A percentile compares a stretch with the other conserved stretches of the same genome.
Evolutionary conservation across 169 alveolate genomes (phyloP).

Genomic region (Fabrea salina): DNA sequence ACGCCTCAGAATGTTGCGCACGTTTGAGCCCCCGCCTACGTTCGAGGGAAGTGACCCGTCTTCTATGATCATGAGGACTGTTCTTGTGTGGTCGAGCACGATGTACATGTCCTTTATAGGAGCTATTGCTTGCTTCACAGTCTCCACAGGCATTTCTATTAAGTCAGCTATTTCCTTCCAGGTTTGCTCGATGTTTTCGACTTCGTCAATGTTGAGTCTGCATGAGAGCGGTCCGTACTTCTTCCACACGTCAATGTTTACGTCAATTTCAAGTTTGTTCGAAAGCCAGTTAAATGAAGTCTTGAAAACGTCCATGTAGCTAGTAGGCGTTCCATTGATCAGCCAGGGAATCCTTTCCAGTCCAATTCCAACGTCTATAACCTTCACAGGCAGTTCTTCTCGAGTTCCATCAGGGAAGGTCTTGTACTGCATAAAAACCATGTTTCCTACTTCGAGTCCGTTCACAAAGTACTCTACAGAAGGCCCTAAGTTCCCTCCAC

Average conservation of each 20-base stretch:
- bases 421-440: slow-evolving; percentile 85
- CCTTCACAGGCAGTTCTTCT: slow-evolving; percentile 81
- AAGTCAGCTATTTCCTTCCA: slow-evolving; percentile 71
- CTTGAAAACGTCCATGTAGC: slow-evolving; percentile 78
- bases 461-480: slow-evolving; percentile 81
- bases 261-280: slow-evolving; percentile 52
- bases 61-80: slow-evolving; percentile 72
- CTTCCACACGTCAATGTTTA: slow-evolving; percentile 77
- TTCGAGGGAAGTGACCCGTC: slow-evolving; percentile 85
- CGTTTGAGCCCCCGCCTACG: slow-evolving; percentile 88
- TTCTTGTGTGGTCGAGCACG: slow-evolving; percentile 80
- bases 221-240: slow-evolving; percentile 84
- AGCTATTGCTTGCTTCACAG: slow-evolving; percentile 68
- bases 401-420: slow-evolving; percentile 84
- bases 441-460: slow-evolving; percentile 86
- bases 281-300: slow-evolving; percentile 62
- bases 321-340: slow-evolving; percentile 81
- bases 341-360: slow-evolving; percentile 88
- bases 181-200: slow-evolving; percentile 76
- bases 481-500: slow-evolving; percentile 89
- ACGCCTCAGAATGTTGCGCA: slow-evolving; percentile 81
- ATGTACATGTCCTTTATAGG: slow-evolving; percentile 82
- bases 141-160: slow-evolving; percentile 64
- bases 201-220: slow-evolving; percentile 77
- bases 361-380: slow-evolving; percentile 86